phyloP scores from a whole-genome alignment of 2,329 filamentous ascomycete genomes.

The Cladosporium sp. region DNA sequence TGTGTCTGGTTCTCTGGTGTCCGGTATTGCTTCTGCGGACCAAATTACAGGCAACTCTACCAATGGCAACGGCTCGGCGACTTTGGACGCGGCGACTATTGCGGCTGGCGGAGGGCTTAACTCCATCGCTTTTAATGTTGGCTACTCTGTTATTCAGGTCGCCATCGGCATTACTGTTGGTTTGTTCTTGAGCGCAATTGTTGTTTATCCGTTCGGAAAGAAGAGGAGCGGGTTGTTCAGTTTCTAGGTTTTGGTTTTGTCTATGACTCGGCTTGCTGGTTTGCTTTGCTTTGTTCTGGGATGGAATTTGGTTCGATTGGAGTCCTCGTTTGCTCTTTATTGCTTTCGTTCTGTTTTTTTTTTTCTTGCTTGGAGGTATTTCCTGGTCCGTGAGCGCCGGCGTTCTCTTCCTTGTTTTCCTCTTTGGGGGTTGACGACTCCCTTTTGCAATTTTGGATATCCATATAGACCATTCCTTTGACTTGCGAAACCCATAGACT shows the following conservation, averaged over 20 bases:
- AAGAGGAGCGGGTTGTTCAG: slow-evolving; percentile 42
- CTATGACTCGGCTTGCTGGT: neutral
- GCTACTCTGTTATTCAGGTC: slow-evolving; percentile 47
- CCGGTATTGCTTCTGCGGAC: slow-evolving; percentile 54
- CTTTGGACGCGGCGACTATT: slow-evolving; percentile 34
- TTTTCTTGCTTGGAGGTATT: neutral
- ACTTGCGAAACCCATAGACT: neutral
- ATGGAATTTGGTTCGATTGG: no score
- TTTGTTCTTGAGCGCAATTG: slow-evolving; percentile 44
- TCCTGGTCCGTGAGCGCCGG: neutral
- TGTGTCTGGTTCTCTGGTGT: slow-evolving; percentile 54
- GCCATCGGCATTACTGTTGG: slow-evolving; percentile 51
- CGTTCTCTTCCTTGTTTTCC: no score
- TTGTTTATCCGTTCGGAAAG: slow-evolving; percentile 49
- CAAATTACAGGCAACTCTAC: slow-evolving; percentile 46
- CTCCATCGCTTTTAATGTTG: slow-evolving; percentile 44
- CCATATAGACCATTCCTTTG: neutral
- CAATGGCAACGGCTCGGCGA: slow-evolving; percentile 44
- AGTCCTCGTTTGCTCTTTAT: no score
- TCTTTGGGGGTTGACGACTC: neutral
- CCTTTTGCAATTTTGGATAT: neutral
- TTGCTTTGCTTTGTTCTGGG: neutral
- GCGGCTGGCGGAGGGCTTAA: slow-evolving; percentile 31
- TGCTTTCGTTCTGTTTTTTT: neutral
- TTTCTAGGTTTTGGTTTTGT: slow-evolving; percentile 23